These are phyloP conservation scores for Rhizopogon rudus DNA, from an alignment of 768 basidiomycete genomes.

Conservation along the genomic window DNA sequence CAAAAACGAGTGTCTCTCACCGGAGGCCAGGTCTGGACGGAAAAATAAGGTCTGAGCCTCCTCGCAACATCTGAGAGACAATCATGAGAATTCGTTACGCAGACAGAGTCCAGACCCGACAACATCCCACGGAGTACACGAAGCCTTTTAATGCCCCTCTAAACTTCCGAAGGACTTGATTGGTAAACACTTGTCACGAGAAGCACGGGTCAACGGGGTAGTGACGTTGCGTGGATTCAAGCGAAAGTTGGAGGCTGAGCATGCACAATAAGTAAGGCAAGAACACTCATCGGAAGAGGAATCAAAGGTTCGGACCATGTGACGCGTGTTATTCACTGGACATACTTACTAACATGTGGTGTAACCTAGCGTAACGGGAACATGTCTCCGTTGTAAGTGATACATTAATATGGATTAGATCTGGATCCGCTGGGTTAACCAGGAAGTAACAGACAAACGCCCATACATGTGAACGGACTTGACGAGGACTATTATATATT, in stretches of 20 bases:
- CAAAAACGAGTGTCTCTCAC: too few species aligned
- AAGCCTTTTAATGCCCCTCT: background rate
- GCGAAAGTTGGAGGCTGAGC: background rate
- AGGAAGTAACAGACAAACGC: background rate
- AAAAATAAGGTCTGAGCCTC: too few species aligned
- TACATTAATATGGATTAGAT: background rate
- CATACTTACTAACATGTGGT: too few species aligned
- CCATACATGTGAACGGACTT: background rate
- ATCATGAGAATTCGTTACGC: background rate
- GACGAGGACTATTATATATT: background rate
- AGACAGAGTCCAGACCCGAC: background rate
- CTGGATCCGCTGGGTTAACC: background rate
- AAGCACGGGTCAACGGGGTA: background rate
- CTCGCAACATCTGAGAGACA: background rate
- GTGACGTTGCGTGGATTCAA: background rate
- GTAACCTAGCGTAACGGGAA: background rate
- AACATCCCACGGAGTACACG: background rate
- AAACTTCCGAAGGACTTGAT: background rate
- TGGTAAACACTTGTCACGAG: background rate
- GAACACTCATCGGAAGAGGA: background rate
- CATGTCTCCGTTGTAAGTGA: background rate
- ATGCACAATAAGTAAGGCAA: background rate
- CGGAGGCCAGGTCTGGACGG: too few species aligned
- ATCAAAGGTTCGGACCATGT: too few species aligned
- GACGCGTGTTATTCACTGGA: too few species aligned